Conservation (phyloP, 1,139 yeast genomes). For the Blastobotrys serpentis region DNA sequence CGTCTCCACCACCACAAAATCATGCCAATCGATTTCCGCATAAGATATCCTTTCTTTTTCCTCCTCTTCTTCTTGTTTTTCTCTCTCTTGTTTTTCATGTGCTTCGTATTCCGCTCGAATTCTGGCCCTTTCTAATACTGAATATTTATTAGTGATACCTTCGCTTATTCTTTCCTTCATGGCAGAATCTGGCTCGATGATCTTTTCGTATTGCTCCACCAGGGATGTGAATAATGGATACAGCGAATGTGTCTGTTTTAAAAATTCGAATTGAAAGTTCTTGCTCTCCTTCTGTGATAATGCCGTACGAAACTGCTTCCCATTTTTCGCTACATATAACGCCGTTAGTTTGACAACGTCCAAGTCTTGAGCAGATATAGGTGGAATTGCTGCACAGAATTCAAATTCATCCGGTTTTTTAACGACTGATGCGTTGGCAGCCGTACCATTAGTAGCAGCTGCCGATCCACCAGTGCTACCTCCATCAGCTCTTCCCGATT, state of each 20-base stretch:
- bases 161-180: slow-evolving; percentile 23
- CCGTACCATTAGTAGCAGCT: slow-evolving; percentile 10
- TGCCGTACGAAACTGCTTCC: slow-evolving; percentile 45
- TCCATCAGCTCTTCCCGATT: slow-evolving; percentile 27
- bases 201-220: slow-evolving; percentile 55
- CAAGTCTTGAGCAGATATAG: slow-evolving; percentile 62
- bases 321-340: slow-evolving; percentile 57
- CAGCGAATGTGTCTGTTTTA: slow-evolving; percentile 60
- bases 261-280: slow-evolving; percentile 65
- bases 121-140: slow-evolving; percentile 52
- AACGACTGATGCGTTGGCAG: slow-evolving; percentile 19
- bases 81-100: slow-evolving; percentile 40
- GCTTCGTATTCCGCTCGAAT: slow-evolving; percentile 58
- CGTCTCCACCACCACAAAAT: slow-evolving; percentile 68
- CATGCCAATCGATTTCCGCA: slow-evolving; percentile 87
- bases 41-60: slow-evolving; percentile 51
- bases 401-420: slow-evolving; percentile 43
- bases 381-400: slow-evolving; percentile 52
- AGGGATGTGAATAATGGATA: slow-evolving; percentile 52
- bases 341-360: slow-evolving; percentile 75
- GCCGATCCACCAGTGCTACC: background rate
- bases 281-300: slow-evolving; percentile 45
- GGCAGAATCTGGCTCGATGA: slow-evolving; percentile 36
- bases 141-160: slow-evolving; percentile 33
- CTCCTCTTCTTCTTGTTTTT: slow-evolving; percentile 35